A percentile compares a stretch with the other conserved stretches of the same genome.
Evolutionary conservation across 805 yeast genomes (phyloP).

Genomic region (Ogataea pignaliae): DNA sequence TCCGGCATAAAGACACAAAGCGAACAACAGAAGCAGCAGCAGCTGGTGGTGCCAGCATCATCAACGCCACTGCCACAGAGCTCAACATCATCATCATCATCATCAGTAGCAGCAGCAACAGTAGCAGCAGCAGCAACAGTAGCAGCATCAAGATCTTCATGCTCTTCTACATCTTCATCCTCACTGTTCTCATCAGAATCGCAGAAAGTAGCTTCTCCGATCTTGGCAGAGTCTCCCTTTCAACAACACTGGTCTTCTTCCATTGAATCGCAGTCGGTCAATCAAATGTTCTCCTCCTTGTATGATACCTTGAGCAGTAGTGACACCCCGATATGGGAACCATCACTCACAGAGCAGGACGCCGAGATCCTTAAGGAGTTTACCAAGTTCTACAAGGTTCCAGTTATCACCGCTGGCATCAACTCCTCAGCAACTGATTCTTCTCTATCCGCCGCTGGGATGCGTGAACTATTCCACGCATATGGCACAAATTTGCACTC

Average conservation of each 20-base stretch:
- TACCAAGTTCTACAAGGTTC: not conserved
- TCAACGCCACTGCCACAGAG: not conserved
- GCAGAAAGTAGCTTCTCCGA: too few relatives aligned
- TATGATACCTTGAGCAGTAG: slow-evolving; percentile 17
- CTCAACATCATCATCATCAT: not conserved
- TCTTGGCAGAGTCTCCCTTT: too few relatives aligned
- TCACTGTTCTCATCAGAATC: not conserved
- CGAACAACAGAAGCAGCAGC: not conserved
- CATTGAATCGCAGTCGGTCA: slow-evolving; percentile 15
- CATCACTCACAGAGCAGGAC: slow-evolving; percentile 1
- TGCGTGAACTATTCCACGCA: not conserved
- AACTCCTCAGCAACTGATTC: not conserved
- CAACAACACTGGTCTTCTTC: not conserved
- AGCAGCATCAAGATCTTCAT: not conserved
- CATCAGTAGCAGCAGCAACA: too few relatives aligned
- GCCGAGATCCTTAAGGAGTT: slow-evolving; percentile 5
- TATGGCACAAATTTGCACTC: not conserved
- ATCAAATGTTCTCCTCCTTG: slow-evolving; percentile 23
- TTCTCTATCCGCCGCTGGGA: not conserved
- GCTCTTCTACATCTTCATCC: not conserved
- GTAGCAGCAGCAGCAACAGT: too few relatives aligned
- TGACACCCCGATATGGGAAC: slow-evolving; percentile 20
- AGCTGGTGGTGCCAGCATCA: not conserved
- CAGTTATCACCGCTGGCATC: not conserved
- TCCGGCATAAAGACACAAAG: not conserved